Evolutionary conservation across 2,329 filamentous ascomycete species (phyloP), one percentile per base, ranked within the genome.

Genomic region (Trichoderma simmonsii): DNA sequence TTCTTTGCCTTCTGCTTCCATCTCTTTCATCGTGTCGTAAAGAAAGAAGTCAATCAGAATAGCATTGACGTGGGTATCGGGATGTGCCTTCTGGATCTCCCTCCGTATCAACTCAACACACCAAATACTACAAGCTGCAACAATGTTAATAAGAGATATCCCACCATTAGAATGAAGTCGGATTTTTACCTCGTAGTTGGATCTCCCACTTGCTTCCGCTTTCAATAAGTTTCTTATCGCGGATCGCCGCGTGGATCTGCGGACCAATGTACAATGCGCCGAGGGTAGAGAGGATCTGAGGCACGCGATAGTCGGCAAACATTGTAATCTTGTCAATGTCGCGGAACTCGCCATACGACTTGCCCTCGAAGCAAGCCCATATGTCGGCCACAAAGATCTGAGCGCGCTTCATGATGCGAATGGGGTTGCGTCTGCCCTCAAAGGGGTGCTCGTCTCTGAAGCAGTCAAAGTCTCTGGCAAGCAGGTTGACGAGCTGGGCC

Each of bases 261-360:
- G 96, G 96, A 74, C 93, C 95, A 82, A 96, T 98, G 77, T 89
- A 90, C 64, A 99, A 83, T 72, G 94, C 95, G 21, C 93, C 93
- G 59, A 98, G 85, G 11, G 90, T 90, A 77, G 95, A 90, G 39
- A 99, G 87, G 76, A 98, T 96, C 83, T 99, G 96, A 15, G 97
- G 97, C 69, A 99, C 92, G 57, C 96, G 92, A 80, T 99, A 99
- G 83, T 99, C 96, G 78, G 96, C 95, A 84, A 99, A 99, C 91
- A 98, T 98, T 73, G 96, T 99, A 77, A 99, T 92, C 80, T 94
- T 94, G 82, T 96, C 92, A 77, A 99, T 97, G 79, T 99, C 96
- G 71, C 89, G 80, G 81, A 99, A 99, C 32, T 87, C 85, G 36
- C 96, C 97, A 77, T 91, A 95, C 30, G 88, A 86, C 75, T 91